Conservation (phyloP, 1,139 yeast genomes). For the Wickerhamomyces sp. region DNA sequence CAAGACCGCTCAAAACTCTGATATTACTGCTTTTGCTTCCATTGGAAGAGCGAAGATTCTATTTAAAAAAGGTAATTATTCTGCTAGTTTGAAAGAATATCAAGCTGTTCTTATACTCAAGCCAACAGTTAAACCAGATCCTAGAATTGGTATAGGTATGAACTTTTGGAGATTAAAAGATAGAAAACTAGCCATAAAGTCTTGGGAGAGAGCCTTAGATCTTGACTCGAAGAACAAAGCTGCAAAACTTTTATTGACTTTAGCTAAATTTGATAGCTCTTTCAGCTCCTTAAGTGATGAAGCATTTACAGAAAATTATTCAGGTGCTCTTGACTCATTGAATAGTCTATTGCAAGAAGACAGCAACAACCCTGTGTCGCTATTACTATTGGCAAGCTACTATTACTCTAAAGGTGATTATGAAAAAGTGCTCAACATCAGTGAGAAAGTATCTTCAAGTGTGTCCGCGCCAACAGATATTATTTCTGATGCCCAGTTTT, state of each 20-base stretch:
- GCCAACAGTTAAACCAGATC: constrained; percentile 83
- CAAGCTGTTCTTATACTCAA: constrained; percentile 77
- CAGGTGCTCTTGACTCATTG: constrained; percentile 35
- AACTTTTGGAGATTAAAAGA: constrained; percentile 91
- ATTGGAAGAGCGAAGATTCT: constrained; percentile 82
- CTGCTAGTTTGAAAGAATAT: constrained; percentile 71
- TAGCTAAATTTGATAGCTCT: constrained; percentile 65
- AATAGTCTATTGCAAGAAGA: constrained; percentile 23
- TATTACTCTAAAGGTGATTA: constrained; percentile 59
- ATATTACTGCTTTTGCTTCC: constrained; percentile 67
- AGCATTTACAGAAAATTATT: constrained; percentile 49
- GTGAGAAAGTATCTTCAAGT: constrained; percentile 44
- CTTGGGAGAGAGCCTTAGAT: constrained; percentile 82
- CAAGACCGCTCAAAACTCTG: constrained; percentile 32
- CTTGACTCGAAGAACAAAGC: constrained; percentile 57
- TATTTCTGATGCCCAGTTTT: constrained; percentile 74
- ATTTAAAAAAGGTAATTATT: constrained; percentile 67
- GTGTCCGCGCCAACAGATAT: constrained; percentile 39
- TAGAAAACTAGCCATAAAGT: constrained; percentile 63
- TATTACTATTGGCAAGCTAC: constrained; percentile 46
- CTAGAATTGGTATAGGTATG: constrained; percentile 91
- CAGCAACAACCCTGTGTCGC: constrained; percentile 35
- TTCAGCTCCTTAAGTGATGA: constrained; percentile 60
- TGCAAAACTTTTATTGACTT: constrained; percentile 61
- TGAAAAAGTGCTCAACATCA: constrained; percentile 52